Conservation (phyloP, 2,329 filamentous ascomycete species). For the Purpureocillium takamizusanense region DNA sequence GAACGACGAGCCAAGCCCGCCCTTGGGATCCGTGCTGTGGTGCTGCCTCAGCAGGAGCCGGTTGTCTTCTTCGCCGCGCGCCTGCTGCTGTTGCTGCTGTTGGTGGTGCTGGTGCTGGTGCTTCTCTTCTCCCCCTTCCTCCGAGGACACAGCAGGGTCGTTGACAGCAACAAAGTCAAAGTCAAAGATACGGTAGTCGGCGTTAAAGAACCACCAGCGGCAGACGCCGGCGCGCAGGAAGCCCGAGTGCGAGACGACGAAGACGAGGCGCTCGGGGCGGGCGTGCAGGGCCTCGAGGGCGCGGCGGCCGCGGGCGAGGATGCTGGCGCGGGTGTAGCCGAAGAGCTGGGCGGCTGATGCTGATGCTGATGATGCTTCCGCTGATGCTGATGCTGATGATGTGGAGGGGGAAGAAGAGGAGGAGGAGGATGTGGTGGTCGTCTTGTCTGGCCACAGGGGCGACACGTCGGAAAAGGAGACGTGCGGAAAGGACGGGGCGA, state of each 20-base stretch:
- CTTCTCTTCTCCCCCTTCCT: too few relatives aligned
- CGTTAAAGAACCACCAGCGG: conserved; percentile 49
- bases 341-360: conserved; percentile 35
- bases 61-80: neutral
- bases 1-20: conserved; percentile 26
- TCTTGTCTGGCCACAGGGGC: conserved; percentile 55
- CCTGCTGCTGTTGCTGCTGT: neutral
- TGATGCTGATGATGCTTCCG: too few relatives aligned
- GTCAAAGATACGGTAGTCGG: conserved; percentile 56
- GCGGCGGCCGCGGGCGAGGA: conserved; percentile 45
- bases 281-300: conserved; percentile 39
- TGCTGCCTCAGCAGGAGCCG: conserved; percentile 32
- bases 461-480: conserved; percentile 51
- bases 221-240: conserved; percentile 51
- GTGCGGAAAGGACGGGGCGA: conserved; percentile 40
- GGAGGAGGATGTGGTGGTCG: too few relatives aligned
- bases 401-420: too few relatives aligned
- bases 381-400: too few relatives aligned
- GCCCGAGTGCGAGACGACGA: conserved; percentile 57
- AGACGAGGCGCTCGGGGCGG: conserved; percentile 50
- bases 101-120: too few relatives aligned
- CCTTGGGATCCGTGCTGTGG: conserved; percentile 24
- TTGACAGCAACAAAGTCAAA: conserved; percentile 27
- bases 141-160: too few relatives aligned
- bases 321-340: conserved; percentile 40